A percentile compares a stretch with the other conserved stretches of the same genome.
These are phyloP conservation scores for Plasmodium coatneyi DNA, from an alignment of 169 alveolate genomes.

Conservation along the genomic window DNA sequence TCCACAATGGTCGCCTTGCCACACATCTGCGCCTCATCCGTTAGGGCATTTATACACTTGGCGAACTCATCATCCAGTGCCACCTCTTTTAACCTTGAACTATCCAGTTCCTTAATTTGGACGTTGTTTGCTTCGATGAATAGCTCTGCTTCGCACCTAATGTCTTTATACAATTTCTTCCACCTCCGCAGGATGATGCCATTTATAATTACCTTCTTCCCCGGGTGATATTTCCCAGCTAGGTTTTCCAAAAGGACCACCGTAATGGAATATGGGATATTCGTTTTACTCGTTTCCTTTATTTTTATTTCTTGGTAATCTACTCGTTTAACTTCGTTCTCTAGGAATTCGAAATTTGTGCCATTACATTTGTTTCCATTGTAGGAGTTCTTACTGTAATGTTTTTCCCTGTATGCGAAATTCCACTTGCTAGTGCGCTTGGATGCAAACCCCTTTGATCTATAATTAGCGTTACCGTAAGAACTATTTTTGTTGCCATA, in stretches of 20 bases:
- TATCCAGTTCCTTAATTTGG: slow-evolving; percentile 61
- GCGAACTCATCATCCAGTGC: slow-evolving; percentile 45
- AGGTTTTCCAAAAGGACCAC: slow-evolving; percentile 82
- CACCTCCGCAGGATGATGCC: slow-evolving; percentile 80
- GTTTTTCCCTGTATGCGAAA: not conserved
- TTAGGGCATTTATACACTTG: slow-evolving; percentile 52
- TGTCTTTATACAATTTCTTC: slow-evolving; percentile 76
- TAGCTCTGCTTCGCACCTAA: slow-evolving; percentile 79
- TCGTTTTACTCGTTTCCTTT: slow-evolving; percentile 53
- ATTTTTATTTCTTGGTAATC: slow-evolving; percentile 81
- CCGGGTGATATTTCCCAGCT: slow-evolving; percentile 82
- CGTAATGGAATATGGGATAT: slow-evolving; percentile 77
- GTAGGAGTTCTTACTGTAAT: slow-evolving; percentile 26
- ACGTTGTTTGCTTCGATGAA: slow-evolving; percentile 80
- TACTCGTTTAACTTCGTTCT: slow-evolving; percentile 63
- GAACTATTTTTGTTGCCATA: not conserved
- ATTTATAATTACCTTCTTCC: slow-evolving; percentile 78
- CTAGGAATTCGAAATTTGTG: slow-evolving; percentile 68
- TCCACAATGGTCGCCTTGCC: slow-evolving; percentile 12
- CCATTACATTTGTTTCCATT: slow-evolving; percentile 50
- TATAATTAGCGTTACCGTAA: not conserved
- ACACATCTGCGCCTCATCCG: slow-evolving; percentile 12
- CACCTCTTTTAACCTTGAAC: slow-evolving; percentile 28
- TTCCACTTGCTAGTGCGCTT: not conserved
- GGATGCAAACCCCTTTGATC: not conserved